Conservation (phyloP, 345 rosid genomes). For the Citrus unshiu region DNA sequence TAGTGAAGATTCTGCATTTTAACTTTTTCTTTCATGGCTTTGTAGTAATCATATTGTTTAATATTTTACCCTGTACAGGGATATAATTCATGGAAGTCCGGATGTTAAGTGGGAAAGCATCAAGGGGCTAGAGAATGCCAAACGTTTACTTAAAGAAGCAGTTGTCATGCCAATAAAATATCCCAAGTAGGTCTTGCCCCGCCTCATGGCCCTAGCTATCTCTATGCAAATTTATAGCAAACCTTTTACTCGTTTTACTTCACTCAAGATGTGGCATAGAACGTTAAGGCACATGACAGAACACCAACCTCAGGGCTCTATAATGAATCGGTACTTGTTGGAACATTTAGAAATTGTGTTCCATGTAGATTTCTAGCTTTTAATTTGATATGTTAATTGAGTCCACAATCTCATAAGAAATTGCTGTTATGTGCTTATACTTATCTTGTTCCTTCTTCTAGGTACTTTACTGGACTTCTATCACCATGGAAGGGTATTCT, state of each 20-base stretch:
- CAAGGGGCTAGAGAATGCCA: slow-evolving; percentile 86
- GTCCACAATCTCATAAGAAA: not conserved
- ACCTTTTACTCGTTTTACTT: not conserved
- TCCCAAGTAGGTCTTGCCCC: slow-evolving; percentile 64
- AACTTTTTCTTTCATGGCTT: not conserved
- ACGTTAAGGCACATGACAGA: not conserved
- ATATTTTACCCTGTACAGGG: slow-evolving; percentile 42
- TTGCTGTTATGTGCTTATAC: not conserved
- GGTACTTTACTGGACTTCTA: slow-evolving; percentile 92
- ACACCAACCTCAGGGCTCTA: not conserved
- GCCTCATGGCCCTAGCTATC: not conserved
- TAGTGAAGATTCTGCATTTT: not conserved
- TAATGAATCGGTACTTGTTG: not conserved
- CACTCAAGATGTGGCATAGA: not conserved
- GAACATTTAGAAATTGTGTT: not conserved
- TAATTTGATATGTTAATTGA: not conserved
- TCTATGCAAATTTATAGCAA: not conserved
- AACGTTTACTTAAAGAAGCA: slow-evolving; percentile 90
- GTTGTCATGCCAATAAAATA: slow-evolving; percentile 99
- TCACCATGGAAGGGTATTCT: slow-evolving; percentile 99
- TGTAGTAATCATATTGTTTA: not conserved
- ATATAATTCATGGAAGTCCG: slow-evolving; percentile 88
- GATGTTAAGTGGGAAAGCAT: slow-evolving; percentile 96
- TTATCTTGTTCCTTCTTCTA: slow-evolving; percentile 22
- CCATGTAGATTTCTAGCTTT: not conserved